Evolutionary conservation across 2,329 filamentous ascomycete species (phyloP), one percentile per base, ranked within the genome.

Genomic region (Verticillium zaregamsianum): DNA sequence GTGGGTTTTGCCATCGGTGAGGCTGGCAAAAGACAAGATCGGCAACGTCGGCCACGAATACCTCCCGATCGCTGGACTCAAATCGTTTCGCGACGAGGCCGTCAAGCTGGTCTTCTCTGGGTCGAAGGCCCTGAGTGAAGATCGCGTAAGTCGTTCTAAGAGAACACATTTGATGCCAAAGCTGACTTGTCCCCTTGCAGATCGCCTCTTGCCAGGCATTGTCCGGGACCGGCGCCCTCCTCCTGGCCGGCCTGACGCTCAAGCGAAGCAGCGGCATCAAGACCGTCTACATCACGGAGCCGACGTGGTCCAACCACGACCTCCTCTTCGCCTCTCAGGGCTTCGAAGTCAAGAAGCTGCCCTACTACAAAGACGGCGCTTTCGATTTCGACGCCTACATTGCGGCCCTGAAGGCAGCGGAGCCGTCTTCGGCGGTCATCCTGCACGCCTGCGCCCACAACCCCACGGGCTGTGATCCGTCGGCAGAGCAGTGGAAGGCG

Each of bases 401-500:
- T 1, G 17, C 61, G 1, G 65, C 63, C 2, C 64, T 79, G 6
- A 63, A 66, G n/a, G 49, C 63, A 17, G 73, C 73, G 0, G 66
- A 70, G 15, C 63, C 49, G 25, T 59, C 61, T 12, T 70, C 67
- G 3, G 67, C 73, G 5, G 63, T 79, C 11, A 64, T 79, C 31
- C 66, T 79, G 3, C 77, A 80, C 59, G 71, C 76, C 12, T 79
- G 77, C 62, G 77, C 77, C 0, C 77, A 79, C 62, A 79, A 79
- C 60, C 77, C 77, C 0, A 79, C 76, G 0, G 77, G 77, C 2
- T 74, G 70, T 31, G 77, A 79, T 58, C 76, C 76, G 0, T 71
- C 74, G 40, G 67, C 63, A 6, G 65, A 72, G 2, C 71, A 75
- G 61, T 75, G 73, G 73, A 63, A 62, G 40, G 31, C 54, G 3